Evolutionary conservation across 352 stramenopile genomes (phyloP).

Genomic region (Elongisporangium undulatum): DNA sequence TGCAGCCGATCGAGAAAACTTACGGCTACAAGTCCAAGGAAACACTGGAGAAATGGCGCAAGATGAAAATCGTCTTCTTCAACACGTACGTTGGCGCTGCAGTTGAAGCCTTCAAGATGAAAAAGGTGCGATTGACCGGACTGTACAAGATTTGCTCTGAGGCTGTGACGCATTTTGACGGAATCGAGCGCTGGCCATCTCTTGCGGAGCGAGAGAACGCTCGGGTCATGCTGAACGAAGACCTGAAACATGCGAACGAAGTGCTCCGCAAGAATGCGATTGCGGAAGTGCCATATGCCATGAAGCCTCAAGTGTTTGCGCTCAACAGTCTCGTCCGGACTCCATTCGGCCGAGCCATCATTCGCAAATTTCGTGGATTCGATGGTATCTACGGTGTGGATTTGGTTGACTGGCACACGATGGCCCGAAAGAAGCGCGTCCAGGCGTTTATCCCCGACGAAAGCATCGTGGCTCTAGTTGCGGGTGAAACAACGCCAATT

Average conservation of each 20-base stretch:
- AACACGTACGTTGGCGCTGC: conserved; percentile 87
- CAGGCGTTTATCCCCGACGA: conserved; percentile 57
- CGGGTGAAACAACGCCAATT: conserved; percentile 28
- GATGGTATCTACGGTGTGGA: conserved; percentile 85
- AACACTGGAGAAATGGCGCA: conserved; percentile 69
- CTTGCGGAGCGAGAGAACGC: conserved; percentile 49
- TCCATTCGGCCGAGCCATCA: conserved; percentile 57
- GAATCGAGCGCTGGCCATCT: conserved; percentile 54
- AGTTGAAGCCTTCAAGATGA: conserved; percentile 66
- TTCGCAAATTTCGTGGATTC: conserved; percentile 60
- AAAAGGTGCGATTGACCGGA: conserved; percentile 59
- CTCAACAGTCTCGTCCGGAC: conserved; percentile 58
- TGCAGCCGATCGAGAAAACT: conserved; percentile 83
- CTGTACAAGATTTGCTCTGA: conserved; percentile 71
- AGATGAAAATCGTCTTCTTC: conserved; percentile 91
- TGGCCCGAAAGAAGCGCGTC: conserved; percentile 30
- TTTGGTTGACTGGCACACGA: conserved; percentile 55
- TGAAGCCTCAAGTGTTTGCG: conserved; percentile 61
- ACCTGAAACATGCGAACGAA: conserved; percentile 60
- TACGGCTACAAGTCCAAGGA: conserved; percentile 77
- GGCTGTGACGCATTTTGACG: conserved; percentile 42
- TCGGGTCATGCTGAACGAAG: conserved; percentile 60
- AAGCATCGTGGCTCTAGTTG: conserved; percentile 36
- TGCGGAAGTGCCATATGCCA: conserved; percentile 24
- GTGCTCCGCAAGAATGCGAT: conserved; percentile 34